Percentiles rank a stretch among this genome's conserved stretches.
Conservation (phyloP, 2,329 filamentous ascomycete genomes). For the Verticillium albo-atrum region DNA sequence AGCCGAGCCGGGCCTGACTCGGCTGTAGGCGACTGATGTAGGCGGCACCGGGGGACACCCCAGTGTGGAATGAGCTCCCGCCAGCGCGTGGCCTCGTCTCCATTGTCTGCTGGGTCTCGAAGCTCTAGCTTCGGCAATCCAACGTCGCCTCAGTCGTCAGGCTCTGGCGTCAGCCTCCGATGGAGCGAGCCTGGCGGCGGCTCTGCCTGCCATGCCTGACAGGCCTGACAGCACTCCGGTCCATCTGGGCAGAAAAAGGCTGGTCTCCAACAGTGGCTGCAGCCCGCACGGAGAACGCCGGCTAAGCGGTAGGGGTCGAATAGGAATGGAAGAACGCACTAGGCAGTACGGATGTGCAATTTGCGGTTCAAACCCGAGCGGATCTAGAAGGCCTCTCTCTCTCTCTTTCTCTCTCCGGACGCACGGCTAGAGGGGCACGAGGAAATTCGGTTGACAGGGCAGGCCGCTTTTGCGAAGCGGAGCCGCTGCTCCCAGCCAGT, state of each 20-base stretch:
- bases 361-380: neutral
- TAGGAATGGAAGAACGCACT: neutral
- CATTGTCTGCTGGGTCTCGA: neutral
- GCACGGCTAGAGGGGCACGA: neutral
- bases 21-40: neutral
- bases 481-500: neutral
- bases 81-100: neutral
- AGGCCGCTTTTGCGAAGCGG: neutral
- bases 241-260: neutral
- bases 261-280: neutral
- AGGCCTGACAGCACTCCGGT: neutral
- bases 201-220: no score
- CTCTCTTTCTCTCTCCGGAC: no score
- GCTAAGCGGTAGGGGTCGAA: neutral
- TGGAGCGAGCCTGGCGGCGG: neutral
- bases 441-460: neutral
- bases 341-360: neutral
- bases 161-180: neutral
- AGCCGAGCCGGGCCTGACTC: neutral
- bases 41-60: neutral
- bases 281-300: neutral
- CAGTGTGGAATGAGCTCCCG: neutral
- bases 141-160: neutral
- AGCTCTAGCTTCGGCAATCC: neutral
- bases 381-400: neutral